phyloP scores from a whole-genome alignment of 1,284 basidiomycete genomes.

The Ganoderma boninense region DNA sequence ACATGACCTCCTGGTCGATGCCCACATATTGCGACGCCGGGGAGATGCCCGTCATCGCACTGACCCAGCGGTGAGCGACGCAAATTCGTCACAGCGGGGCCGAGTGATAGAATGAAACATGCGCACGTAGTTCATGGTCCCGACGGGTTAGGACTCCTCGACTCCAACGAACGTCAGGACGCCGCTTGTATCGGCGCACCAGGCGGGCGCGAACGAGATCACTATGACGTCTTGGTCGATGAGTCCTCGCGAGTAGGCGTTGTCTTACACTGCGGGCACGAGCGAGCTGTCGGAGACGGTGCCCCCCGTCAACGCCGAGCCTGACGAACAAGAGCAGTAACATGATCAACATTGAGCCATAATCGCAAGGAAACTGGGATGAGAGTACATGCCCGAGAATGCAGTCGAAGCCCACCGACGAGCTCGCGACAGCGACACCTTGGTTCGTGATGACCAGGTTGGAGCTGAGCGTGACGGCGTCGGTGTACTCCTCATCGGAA shows the following conservation, averaged over 20 bases:
- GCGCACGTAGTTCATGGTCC: conserved; percentile 56
- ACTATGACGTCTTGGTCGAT: conserved; percentile 44
- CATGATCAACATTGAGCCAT: too few species aligned
- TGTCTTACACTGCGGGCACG: conserved; percentile 49
- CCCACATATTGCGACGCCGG: conserved; percentile 58
- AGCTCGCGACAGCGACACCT: conserved; percentile 53
- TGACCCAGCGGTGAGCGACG: too few species aligned
- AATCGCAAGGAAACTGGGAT: too few species aligned
- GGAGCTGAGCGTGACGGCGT: conserved; percentile 46
- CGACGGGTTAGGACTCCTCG: conserved; percentile 57
- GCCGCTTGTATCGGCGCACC: conserved; percentile 34
- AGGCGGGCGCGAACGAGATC: conserved; percentile 56
- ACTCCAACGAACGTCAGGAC: conserved; percentile 52
- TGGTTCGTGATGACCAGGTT: conserved; percentile 42
- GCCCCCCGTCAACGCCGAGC: conserved; percentile 42
- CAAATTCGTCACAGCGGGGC: too few species aligned
- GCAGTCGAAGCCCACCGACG: conserved; percentile 51
- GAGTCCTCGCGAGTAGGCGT: conserved; percentile 46
- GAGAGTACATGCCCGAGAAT: conserved; percentile 32
- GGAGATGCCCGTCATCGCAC: conserved; percentile 39
- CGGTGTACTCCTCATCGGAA: conserved; percentile 47
- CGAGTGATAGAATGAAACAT: too few species aligned
- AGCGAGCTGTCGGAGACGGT: conserved; percentile 38
- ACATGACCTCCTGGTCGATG: conserved; percentile 47
- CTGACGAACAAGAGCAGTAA: conserved; percentile 16